Percentiles rank a stretch among this genome's conserved stretches.
Conservation (phyloP, 192 early-diverging fungal genomes). For the Coemansia sp. region DNA sequence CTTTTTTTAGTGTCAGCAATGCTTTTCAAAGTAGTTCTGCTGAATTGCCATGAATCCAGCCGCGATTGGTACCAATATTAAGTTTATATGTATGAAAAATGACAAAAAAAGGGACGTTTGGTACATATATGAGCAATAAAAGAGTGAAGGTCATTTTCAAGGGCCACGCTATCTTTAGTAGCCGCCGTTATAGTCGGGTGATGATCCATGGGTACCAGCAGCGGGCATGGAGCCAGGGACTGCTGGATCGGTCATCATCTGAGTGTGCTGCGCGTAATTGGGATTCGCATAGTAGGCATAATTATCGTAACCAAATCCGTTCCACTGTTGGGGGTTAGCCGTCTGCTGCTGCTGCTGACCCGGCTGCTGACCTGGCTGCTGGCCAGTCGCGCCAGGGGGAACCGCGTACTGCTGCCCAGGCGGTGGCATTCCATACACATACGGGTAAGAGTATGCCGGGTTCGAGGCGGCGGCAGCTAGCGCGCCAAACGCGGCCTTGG, state of each 20-base stretch:
- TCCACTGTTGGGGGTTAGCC: conserved; percentile 40
- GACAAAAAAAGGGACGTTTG: conserved; percentile 6
- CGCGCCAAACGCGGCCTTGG: conserved; percentile 46
- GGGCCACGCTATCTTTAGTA: conserved; percentile 6
- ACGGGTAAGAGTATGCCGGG: conserved; percentile 54
- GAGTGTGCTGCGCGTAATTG: conserved; percentile 38
- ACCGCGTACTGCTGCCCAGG: conserved; percentile 42
- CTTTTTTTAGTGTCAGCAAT: background rate
- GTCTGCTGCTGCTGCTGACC: conserved; percentile 17
- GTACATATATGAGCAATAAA: background rate
- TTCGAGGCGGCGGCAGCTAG: conserved; percentile 37
- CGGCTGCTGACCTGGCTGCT: conserved; percentile 19
- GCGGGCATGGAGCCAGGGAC: conserved; percentile 14
- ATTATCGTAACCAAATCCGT: conserved; percentile 43
- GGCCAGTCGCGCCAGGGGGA: conserved; percentile 10
- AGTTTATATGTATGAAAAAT: background rate
- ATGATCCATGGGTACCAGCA: conserved; percentile 4
- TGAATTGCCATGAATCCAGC: background rate
- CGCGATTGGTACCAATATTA: background rate
- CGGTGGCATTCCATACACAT: conserved; percentile 48
- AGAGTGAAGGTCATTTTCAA: background rate
- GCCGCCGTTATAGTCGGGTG: conserved; percentile 19
- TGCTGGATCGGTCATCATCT: conserved; percentile 37
- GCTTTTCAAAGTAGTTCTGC: too few relatives aligned
- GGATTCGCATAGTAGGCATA: conserved; percentile 50